Conservation (phyloP, 768 basidiomycete genomes). For the Galerina marginata region DNA sequence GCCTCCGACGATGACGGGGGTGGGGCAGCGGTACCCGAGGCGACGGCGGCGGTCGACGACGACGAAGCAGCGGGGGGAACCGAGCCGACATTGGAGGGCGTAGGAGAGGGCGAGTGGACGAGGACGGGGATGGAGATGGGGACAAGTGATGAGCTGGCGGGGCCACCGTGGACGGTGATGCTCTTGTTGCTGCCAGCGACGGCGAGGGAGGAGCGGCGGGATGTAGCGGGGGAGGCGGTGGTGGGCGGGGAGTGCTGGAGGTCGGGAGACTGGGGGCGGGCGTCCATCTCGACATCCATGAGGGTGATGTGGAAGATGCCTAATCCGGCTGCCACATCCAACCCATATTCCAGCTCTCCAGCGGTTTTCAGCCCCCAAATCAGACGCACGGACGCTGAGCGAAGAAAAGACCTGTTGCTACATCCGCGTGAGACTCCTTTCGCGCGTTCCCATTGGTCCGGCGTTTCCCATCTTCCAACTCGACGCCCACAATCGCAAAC, state of each 20-base stretch:
- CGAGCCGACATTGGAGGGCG: constrained; percentile 21
- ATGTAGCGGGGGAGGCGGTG: constrained; percentile 21
- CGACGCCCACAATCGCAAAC: constrained; percentile 14
- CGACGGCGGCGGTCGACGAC: background rate
- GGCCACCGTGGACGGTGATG: constrained; percentile 15
- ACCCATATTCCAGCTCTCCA: constrained; percentile 23
- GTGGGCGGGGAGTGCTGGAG: constrained; percentile 10
- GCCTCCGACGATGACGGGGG: background rate
- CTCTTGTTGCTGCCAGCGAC: constrained; percentile 15
- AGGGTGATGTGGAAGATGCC: constrained; percentile 30
- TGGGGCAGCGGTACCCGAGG: constrained; percentile 29
- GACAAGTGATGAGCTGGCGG: constrained; percentile 23
- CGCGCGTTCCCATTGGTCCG: constrained; percentile 39
- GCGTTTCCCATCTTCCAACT: constrained; percentile 43
- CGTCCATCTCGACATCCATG: constrained; percentile 32
- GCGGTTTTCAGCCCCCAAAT: constrained; percentile 6
- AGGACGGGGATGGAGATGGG: constrained; percentile 36
- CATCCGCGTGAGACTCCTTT: constrained; percentile 30
- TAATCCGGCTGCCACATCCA: constrained; percentile 23
- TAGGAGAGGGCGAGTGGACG: constrained; percentile 35
- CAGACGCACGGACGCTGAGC: constrained; percentile 22
- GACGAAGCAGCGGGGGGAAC: constrained; percentile 30
- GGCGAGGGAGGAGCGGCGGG: constrained; percentile 23
- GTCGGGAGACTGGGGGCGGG: constrained; percentile 1
- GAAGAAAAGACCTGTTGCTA: constrained; percentile 13